Percentiles rank a stretch among this genome's conserved stretches.
Evolutionary conservation across 163 green algal species (phyloP).

Genomic region (Scenedesmus sp.): DNA sequence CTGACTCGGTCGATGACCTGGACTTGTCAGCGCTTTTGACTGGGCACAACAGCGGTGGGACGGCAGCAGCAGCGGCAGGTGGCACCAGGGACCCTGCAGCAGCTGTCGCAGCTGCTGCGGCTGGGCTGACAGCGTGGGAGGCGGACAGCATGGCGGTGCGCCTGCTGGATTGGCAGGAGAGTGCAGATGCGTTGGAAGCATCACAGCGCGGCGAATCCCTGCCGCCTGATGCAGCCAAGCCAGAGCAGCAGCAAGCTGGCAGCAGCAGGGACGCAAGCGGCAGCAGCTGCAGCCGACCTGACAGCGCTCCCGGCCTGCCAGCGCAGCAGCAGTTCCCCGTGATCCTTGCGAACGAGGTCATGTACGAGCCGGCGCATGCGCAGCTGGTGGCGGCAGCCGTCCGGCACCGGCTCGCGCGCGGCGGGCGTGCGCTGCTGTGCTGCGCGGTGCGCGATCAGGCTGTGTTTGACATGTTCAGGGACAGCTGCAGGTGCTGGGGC

Average conservation of each 20-base stretch:
- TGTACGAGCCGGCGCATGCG: constrained; percentile 85
- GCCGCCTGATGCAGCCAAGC: neutral
- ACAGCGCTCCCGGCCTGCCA: constrained; percentile 31
- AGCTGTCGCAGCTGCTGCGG: neutral
- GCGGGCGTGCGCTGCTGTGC: constrained; percentile 74
- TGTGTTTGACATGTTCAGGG: constrained; percentile 73
- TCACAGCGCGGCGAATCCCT: neutral
- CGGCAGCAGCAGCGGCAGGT: neutral
- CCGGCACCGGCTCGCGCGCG: constrained; percentile 64
- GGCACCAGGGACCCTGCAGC: neutral
- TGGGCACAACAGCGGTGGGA: neutral
- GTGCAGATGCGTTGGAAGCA: constrained; percentile 24
- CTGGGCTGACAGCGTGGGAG: constrained; percentile 55
- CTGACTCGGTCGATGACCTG: constrained; percentile 65
- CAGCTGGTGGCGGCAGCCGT: constrained; percentile 76
- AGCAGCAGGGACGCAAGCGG: neutral
- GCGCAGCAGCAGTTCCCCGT: constrained; percentile 61
- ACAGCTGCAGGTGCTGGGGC: constrained; percentile 52
- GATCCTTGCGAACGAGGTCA: constrained; percentile 79
- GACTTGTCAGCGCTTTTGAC: constrained; percentile 48
- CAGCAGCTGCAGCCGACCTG: neutral
- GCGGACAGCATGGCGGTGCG: constrained; percentile 74
- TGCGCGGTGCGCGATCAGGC: constrained; percentile 79
- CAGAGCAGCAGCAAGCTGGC: neutral
- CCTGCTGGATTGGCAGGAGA: constrained; percentile 80